These are phyloP conservation scores for Kuraishia floccosa DNA, from an alignment of 805 yeast species.

Conservation along the genomic window DNA sequence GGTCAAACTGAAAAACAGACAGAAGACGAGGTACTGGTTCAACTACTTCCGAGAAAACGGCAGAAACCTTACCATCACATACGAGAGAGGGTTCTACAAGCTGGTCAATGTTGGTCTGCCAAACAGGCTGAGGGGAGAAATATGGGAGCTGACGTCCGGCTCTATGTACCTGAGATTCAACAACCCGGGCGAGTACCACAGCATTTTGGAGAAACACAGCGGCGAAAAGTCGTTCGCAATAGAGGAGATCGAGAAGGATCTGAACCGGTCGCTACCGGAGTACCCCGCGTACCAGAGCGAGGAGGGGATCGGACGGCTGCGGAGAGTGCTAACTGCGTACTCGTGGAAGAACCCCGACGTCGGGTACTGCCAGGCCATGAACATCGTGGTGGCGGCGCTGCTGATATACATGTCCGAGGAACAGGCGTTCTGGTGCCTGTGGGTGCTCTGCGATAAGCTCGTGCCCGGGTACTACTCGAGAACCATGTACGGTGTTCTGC, in stretches of 20 bases:
- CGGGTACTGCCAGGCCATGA: slow-evolving; percentile 99
- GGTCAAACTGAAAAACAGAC: slow-evolving; percentile 60
- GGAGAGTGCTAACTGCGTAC: slow-evolving; percentile 86
- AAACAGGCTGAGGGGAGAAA: slow-evolving; percentile 87
- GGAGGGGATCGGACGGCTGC: slow-evolving; percentile 75
- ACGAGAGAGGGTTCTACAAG: slow-evolving; percentile 69
- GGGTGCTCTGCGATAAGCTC: slow-evolving; percentile 67
- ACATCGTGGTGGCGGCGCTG: slow-evolving; percentile 75
- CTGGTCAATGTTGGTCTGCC: slow-evolving; percentile 88
- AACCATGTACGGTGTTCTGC: slow-evolving; percentile 93
- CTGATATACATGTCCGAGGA: slow-evolving; percentile 87
- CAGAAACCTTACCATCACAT: slow-evolving; percentile 64
- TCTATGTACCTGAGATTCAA: slow-evolving; percentile 65
- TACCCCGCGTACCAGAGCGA: slow-evolving; percentile 84
- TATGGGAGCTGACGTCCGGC: slow-evolving; percentile 92
- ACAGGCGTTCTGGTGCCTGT: slow-evolving; percentile 92
- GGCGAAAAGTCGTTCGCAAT: slow-evolving; percentile 71
- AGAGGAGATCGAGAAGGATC: slow-evolving; percentile 94
- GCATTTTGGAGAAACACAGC: slow-evolving; percentile 45
- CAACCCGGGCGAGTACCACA: slow-evolving; percentile 46
- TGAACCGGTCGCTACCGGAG: slow-evolving; percentile 90
- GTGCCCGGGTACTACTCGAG: slow-evolving; percentile 95
- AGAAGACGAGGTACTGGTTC: slow-evolving; percentile 88
- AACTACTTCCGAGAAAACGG: slow-evolving; percentile 82
- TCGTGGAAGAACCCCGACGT: slow-evolving; percentile 96